These are phyloP conservation scores for Hypoxylon subgilvum DNA, from an alignment of 495 filamentous ascomycete species.

Conservation along the genomic window DNA sequence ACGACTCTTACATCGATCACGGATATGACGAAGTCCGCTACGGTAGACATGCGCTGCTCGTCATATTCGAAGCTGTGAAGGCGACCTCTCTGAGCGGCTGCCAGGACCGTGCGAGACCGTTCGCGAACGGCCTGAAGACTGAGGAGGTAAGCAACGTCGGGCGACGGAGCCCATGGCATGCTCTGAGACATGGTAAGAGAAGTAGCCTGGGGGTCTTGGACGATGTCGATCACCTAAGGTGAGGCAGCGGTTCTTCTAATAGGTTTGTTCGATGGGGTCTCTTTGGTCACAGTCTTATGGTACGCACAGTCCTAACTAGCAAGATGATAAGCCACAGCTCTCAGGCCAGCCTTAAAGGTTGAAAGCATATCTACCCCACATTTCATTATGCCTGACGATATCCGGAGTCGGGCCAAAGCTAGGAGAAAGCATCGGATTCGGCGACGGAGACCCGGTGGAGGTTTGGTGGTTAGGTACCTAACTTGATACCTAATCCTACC, in stretches of 20 bases:
- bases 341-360: neutral
- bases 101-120: conserved; percentile 11
- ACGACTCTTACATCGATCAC: conserved; percentile 11
- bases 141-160: conserved; percentile 20
- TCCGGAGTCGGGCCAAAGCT: neutral
- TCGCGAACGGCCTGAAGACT: conserved; percentile 27
- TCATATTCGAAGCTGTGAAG: conserved; percentile 18
- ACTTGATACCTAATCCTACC: no score
- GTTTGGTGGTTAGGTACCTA: no score
- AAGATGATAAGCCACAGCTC: neutral
- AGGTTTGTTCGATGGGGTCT: neutral
- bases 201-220: neutral
- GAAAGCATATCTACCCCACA: neutral
- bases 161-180: neutral
- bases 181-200: neutral
- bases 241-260: neutral
- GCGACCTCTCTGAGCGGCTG: conserved; percentile 4
- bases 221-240: neutral
- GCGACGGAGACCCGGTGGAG: neutral
- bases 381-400: neutral
- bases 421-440: neutral
- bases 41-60: neutral
- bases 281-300: no score
- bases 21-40: conserved; percentile 8
- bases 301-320: neutral